Conservation (phyloP, 2,329 filamentous ascomycete genomes). For the Aspergillus sergii region DNA sequence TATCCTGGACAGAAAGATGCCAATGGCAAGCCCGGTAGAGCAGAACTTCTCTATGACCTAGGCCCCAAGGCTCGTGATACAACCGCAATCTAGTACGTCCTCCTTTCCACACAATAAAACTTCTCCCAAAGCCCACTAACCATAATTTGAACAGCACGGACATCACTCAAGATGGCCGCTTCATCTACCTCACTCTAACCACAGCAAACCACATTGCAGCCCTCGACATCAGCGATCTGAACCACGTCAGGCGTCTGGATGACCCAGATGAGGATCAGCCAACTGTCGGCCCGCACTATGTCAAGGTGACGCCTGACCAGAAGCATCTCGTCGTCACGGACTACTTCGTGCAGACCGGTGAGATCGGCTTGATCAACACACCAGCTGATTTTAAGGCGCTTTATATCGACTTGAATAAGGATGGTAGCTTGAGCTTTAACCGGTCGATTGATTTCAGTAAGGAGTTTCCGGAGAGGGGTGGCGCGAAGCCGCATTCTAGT, state of each 20-base stretch:
- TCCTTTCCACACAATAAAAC: background rate
- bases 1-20: conserved; percentile 61
- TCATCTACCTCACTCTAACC: conserved; percentile 63
- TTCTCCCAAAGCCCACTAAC: background rate
- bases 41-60: conserved; percentile 51
- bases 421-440: conserved; percentile 63
- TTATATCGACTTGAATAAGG: conserved; percentile 60
- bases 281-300: conserved; percentile 64
- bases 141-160: conserved; percentile 53
- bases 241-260: conserved; percentile 63
- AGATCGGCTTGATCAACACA: conserved; percentile 63
- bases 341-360: conserved; percentile 66
- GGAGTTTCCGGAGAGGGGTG: conserved; percentile 58
- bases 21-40: conserved; percentile 59
- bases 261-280: conserved; percentile 61
- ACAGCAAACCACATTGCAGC: conserved; percentile 65
- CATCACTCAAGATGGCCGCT: conserved; percentile 60
- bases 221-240: conserved; percentile 63
- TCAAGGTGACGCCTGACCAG: conserved; percentile 66
- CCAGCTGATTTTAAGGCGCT: conserved; percentile 64
- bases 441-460: conserved; percentile 59
- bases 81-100: background rate
- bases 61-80: background rate
- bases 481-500: conserved; percentile 59
- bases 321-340: conserved; percentile 67